Evolutionary conservation across 148 eudicot genomes (phyloP).

Genomic region (Vaccinium vitisidaea): DNA sequence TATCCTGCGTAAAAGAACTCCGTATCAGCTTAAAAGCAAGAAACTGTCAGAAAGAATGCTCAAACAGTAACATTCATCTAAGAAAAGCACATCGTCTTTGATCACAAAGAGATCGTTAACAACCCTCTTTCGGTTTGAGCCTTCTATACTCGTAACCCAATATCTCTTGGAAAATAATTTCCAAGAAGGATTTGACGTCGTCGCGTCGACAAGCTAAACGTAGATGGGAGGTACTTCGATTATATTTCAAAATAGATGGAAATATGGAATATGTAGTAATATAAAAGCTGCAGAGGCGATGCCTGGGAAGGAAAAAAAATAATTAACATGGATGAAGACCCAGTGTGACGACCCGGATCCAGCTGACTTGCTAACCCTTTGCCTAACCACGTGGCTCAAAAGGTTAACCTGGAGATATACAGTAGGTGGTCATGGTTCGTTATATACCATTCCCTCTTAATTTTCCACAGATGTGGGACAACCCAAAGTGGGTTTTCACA

Average conservation of each 20-base stretch:
- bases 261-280: neutral
- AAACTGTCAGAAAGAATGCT: neutral
- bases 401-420: no score
- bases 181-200: neutral
- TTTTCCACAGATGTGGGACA: no score
- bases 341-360: no score
- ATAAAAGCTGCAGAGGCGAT: neutral
- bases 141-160: neutral
- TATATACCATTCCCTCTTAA: no score
- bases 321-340: neutral
- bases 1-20: constrained; percentile 54
- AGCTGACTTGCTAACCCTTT: no score
- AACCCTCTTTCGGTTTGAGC: neutral
- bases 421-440: no score
- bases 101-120: neutral
- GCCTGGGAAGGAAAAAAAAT: neutral
- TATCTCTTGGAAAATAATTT: neutral
- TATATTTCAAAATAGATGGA: neutral
- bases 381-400: no score
- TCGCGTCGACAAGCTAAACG: neutral
- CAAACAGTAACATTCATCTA: neutral
- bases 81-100: neutral
- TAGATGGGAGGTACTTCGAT: neutral
- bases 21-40: neutral
- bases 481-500: no score